Evolutionary conservation across 495 filamentous ascomycete species (phyloP).

Genomic region (Opeltia flavorubescens): DNA sequence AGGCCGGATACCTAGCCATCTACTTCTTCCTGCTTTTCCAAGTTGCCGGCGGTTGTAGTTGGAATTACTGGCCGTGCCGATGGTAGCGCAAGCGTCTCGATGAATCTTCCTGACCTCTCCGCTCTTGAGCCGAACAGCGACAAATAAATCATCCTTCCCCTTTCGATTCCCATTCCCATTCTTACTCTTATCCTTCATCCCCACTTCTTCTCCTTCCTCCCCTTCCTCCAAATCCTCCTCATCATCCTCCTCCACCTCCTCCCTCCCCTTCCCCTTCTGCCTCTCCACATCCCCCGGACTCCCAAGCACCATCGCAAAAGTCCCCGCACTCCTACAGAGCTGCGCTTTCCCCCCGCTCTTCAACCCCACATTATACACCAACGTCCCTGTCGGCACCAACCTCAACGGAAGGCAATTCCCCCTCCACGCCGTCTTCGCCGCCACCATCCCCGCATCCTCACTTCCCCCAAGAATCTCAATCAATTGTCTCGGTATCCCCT

Average conservation of each 20-base stretch:
- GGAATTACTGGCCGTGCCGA: conserved; percentile 85
- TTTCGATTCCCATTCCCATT: conserved; percentile 8
- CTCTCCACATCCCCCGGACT: conserved; percentile 41
- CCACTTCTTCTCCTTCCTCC: conserved; percentile 37
- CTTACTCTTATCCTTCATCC: conserved; percentile 1
- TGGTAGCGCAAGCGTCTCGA: conserved; percentile 82
- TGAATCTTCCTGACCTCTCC: conserved; percentile 80
- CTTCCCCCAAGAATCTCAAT: conserved; percentile 80
- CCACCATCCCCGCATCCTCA: conserved; percentile 86
- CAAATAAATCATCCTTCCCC: conserved; percentile 27
- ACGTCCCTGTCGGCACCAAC: conserved; percentile 83
- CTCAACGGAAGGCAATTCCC: conserved; percentile 91
- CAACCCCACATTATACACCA: conserved; percentile 83
- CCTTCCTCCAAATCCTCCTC: conserved; percentile 31
- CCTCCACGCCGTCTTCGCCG: conserved; percentile 82
- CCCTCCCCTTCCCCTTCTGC: conserved; percentile 51
- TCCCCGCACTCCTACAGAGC: conserved; percentile 87
- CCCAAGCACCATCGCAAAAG: conserved; percentile 55
- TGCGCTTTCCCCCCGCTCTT: conserved; percentile 58
- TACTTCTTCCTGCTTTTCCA: conserved; percentile 82
- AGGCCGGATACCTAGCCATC: conserved; percentile 86
- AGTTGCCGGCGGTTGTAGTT: conserved; percentile 80
- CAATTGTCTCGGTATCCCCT: conserved; percentile 73
- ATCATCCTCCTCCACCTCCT: conserved; percentile 85
- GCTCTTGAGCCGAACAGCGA: conserved; percentile 75